Evolutionary conservation across 1,284 basidiomycete genomes (phyloP).

Genomic region (Cutaneotrichosporon sp.): DNA sequence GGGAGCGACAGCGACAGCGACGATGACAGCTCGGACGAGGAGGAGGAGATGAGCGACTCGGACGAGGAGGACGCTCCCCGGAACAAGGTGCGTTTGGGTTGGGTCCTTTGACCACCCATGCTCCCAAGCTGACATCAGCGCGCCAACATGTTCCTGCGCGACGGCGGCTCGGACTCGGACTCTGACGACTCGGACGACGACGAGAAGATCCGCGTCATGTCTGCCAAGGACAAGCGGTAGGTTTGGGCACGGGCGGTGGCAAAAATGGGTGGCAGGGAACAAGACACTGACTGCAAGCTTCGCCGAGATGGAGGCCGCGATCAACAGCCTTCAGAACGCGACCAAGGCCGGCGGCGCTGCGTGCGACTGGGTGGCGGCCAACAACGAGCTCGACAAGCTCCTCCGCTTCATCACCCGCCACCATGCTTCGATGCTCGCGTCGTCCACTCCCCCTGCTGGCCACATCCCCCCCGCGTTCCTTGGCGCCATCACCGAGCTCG

Average conservation of each 20-base stretch:
- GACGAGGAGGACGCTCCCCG: slow-evolving; percentile 37
- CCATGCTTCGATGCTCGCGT: slow-evolving; percentile 59
- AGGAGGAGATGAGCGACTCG: slow-evolving; percentile 40
- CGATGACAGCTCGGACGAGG: slow-evolving; percentile 32
- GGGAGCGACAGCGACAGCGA: slow-evolving; percentile 32
- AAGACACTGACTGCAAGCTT: slow-evolving; percentile 32
- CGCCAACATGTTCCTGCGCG: slow-evolving; percentile 51
- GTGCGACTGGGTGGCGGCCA: slow-evolving; percentile 94
- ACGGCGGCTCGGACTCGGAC: slow-evolving; percentile 43
- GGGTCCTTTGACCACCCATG: too few relatives aligned
- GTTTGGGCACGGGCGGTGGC: slow-evolving; percentile 11
- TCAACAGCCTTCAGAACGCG: slow-evolving; percentile 90
- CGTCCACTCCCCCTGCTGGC: slow-evolving; percentile 66
- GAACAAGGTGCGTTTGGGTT: slow-evolving; percentile 3
- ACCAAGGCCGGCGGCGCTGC: slow-evolving; percentile 61
- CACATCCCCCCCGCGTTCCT: slow-evolving; percentile 87
- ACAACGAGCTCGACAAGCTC: slow-evolving; percentile 94
- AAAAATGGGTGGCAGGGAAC: neutral
- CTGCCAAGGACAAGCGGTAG: slow-evolving; percentile 54
- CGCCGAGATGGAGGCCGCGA: slow-evolving; percentile 61
- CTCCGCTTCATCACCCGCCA: slow-evolving; percentile 86
- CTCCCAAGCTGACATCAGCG: slow-evolving; percentile 14
- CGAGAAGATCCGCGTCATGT: slow-evolving; percentile 50
- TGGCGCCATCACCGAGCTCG: slow-evolving; percentile 73
- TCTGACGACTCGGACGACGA: slow-evolving; percentile 49